Conservation (phyloP, 495 filamentous ascomycete species). For the Penicillium mononematosum region DNA sequence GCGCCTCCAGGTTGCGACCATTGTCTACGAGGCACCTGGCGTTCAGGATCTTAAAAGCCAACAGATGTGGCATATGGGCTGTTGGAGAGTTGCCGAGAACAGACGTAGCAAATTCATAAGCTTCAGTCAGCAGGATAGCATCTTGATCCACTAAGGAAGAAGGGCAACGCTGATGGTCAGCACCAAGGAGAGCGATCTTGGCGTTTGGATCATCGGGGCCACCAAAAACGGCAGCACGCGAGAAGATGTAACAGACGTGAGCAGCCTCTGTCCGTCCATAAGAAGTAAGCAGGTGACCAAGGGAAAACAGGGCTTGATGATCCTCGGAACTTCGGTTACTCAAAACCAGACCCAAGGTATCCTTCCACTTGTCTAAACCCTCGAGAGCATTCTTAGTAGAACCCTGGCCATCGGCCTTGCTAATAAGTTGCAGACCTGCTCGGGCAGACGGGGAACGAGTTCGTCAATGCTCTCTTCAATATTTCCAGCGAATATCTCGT, state of each 20-base stretch:
- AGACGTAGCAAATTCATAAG: slow-evolving; percentile 83
- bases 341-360: slow-evolving; percentile 80
- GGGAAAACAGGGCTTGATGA: slow-evolving; percentile 67
- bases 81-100: slow-evolving; percentile 57
- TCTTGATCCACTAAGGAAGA: slow-evolving; percentile 75
- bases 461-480: slow-evolving; percentile 93
- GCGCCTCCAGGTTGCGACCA: slow-evolving; percentile 76
- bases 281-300: slow-evolving; percentile 79
- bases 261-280: slow-evolving; percentile 90
- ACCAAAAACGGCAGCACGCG: slow-evolving; percentile 61
- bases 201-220: slow-evolving; percentile 80
- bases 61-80: slow-evolving; percentile 73
- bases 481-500: slow-evolving; percentile 91
- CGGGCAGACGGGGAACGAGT: slow-evolving; percentile 93
- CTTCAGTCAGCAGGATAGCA: slow-evolving; percentile 81
- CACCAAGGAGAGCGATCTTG: slow-evolving; percentile 79
- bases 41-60: slow-evolving; percentile 85
- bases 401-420: slow-evolving; percentile 59
- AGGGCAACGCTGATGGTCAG: slow-evolving; percentile 67
- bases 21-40: slow-evolving; percentile 80
- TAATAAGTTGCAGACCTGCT: slow-evolving; percentile 86
- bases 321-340: slow-evolving; percentile 85
- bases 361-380: slow-evolving; percentile 89
- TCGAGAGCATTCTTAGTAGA: slow-evolving; percentile 70
- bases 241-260: slow-evolving; percentile 80